Evolutionary conservation across 768 basidiomycete species (phyloP), one percentile per base, ranked within the genome.

Genomic region (Thelephora ganbajun): DNA sequence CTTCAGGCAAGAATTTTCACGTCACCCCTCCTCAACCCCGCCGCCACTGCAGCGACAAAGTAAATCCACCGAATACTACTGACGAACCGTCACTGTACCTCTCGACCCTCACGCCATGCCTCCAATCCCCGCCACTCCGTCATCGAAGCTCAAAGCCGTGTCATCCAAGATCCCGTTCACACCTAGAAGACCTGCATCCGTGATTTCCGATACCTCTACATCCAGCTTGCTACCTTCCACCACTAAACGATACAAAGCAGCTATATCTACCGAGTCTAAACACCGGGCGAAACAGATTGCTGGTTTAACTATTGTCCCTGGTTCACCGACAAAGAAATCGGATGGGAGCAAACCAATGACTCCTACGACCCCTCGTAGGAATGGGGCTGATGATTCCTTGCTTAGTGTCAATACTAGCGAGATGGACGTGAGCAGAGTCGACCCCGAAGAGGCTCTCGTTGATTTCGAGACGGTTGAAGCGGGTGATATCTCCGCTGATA

Each of bases 401-500:
- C 56, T 72, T 18, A 65, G 66, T 59, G 69, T 68, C 39, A 62
- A 64, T 16, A 62, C 69, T 0, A 80, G 80, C 54, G 79, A 83
- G 56, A 85, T 83, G 80, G 84, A 85, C 50, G 76, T 83, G 18
- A 83, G 74, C 59, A 72, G 76, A 46, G 72, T 84, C 35, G 82
- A 88, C 59, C 74, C 71, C 5, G 87, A 90, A 59, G 80, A 83
- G 9, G 83, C 74, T 0, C 67, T 90, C 9, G 78, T 90, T 6
- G 86, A 90, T 60, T 83, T 66, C 52, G 71, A 83, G 58, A 83
- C 67, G 1, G 74, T 90, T 1, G 85, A 86, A 36, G 67, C 72
- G 5, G 72, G 72, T 0, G 85, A 89, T 57, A 54, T 85, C 6
- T 84, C 79, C 9, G 80, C 63, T 0, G 82, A 82, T 46, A 67